phyloP scores from a whole-genome alignment of 805 yeast genomes.

The Kodamaea restingae region DNA sequence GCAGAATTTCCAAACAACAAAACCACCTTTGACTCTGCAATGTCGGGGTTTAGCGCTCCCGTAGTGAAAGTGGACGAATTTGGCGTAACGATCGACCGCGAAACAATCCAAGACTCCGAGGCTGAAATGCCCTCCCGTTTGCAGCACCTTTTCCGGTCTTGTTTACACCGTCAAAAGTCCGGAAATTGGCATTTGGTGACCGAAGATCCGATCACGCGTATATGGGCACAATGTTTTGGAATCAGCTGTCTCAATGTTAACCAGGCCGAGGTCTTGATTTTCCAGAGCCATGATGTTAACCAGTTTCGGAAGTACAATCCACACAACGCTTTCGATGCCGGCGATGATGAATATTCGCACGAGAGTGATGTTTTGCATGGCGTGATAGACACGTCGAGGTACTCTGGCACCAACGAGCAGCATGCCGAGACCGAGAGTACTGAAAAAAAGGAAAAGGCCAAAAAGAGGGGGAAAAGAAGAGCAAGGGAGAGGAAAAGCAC shows the following conservation, averaged over 20 bases:
- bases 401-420: constrained; percentile 12
- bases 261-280: constrained; percentile 45
- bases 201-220: constrained; percentile 52
- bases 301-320: constrained; percentile 23
- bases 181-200: constrained; percentile 55
- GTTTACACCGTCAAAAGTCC: constrained; percentile 46
- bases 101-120: constrained; percentile 22
- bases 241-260: constrained; percentile 48
- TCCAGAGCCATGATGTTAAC: constrained; percentile 34
- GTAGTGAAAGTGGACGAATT: constrained; percentile 7
- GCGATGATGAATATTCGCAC: constrained; percentile 21
- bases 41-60: constrained; percentile 15
- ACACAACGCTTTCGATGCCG: constrained; percentile 22
- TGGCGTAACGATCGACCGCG: constrained; percentile 28
- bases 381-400: constrained; percentile 32
- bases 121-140: constrained; percentile 52
- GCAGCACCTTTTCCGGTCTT: constrained; percentile 53
- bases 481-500: no score
- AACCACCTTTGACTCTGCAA: constrained; percentile 30
- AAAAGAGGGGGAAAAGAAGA: no score
- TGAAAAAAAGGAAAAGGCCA: background rate
- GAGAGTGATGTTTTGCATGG: constrained; percentile 26
- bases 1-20: constrained; percentile 48
- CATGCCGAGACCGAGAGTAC: constrained; percentile 18
- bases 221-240: constrained; percentile 54